Evolutionary conservation across 129 eudicot species (phyloP), one percentile per base, ranked within the genome.

Genomic region (Dittrichia graveolens): DNA sequence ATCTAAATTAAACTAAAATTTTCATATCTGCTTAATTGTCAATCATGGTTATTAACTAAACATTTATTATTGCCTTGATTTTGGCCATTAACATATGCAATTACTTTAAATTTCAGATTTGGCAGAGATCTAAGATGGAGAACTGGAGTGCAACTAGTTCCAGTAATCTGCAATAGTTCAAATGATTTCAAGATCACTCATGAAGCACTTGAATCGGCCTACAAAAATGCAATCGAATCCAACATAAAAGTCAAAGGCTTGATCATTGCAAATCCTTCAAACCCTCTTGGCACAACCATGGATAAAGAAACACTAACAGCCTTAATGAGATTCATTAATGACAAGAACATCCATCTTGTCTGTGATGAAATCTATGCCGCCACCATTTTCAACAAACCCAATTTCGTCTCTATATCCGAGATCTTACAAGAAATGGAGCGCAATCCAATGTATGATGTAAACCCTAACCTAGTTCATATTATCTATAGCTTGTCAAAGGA

Each of bases 61-160:
- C 18, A 37, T 60, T 55, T 31, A 24, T 24, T 49, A 65, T 54
- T 11, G 34, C 44, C 31, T 15, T 75, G n/a, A 11, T 45, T 67
- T 58, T 50, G 18, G 6, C 8, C 2, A 76, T 46, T 13, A 4
- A 18, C 14, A 4, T 60, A 44, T 66, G 59, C 8, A 38, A 1
- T 68, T 41, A 8, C 2, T 31, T 31, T 16, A 3, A 11, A 24
- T 70, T 76, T 75, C 96, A 92, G 98, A 71, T 89, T 86, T 64
- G 80, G 81, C 4, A 80, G 98, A 68, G 98, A 92, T 57, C 67
- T 92, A 71, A 73, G 86, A 49, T 92, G 96, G 98, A 87, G 98
- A 80, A 89, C 96, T 4, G 85, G 96, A 18, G 90, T 82, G 58
- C 79, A 82, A 43, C 69, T 92, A 8, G 52, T 83, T 10, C 96